Conservation (phyloP, 2,329 filamentous ascomycete genomes). For the Paramyrothecium roridum region DNA sequence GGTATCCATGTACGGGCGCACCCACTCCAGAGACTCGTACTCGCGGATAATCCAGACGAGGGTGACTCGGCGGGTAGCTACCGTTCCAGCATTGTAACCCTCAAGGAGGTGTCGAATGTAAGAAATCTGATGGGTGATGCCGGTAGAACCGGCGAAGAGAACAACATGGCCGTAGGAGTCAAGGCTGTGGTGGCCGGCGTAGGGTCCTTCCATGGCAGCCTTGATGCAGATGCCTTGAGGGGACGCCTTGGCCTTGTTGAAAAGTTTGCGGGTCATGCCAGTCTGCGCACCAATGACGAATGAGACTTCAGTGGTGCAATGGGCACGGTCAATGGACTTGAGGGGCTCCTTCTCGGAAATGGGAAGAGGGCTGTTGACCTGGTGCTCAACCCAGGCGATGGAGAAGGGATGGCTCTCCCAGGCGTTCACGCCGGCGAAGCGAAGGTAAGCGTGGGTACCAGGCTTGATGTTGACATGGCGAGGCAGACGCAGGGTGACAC, state of each 20-base stretch:
- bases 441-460: slow-evolving; percentile 73
- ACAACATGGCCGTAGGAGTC: slow-evolving; percentile 90
- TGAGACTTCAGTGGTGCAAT: slow-evolving; percentile 59
- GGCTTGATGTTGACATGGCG: slow-evolving; percentile 64
- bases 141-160: slow-evolving; percentile 87
- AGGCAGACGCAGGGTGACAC: slow-evolving; percentile 68
- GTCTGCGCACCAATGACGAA: slow-evolving; percentile 86
- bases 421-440: slow-evolving; percentile 61
- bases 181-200: slow-evolving; percentile 77
- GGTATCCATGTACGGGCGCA: slow-evolving; percentile 76
- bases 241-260: slow-evolving; percentile 60
- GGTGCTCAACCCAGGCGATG: slow-evolving; percentile 68
- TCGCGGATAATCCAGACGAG: slow-evolving; percentile 93
- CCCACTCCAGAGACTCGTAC: slow-evolving; percentile 88
- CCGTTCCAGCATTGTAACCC: slow-evolving; percentile 65
- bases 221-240: slow-evolving; percentile 56
- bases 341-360: slow-evolving; percentile 37
- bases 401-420: slow-evolving; percentile 81
- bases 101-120: slow-evolving; percentile 76
- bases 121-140: slow-evolving; percentile 92
- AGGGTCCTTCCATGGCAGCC: slow-evolving; percentile 86
- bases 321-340: slow-evolving; percentile 34
- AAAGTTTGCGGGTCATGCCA: slow-evolving; percentile 82
- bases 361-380: slow-evolving; percentile 34
- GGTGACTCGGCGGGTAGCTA: slow-evolving; percentile 77